phyloP scores from a whole-genome alignment of 257 asterid genomes.

The Lithospermum erythrorhizon region DNA sequence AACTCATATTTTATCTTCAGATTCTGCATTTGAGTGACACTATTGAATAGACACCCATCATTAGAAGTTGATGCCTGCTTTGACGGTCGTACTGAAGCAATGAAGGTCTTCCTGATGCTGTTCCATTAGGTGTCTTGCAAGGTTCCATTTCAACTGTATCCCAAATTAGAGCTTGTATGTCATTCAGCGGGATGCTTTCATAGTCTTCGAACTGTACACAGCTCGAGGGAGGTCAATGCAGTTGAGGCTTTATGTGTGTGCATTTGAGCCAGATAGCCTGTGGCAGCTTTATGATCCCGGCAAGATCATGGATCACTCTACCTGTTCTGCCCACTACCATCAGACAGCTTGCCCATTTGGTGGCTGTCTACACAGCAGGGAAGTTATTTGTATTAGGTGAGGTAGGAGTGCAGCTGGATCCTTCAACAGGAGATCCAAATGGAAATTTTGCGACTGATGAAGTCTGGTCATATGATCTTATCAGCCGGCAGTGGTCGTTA shows the following conservation, averaged over 20 bases:
- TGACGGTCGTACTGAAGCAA: constrained; percentile 63
- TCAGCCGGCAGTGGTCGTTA: constrained; percentile 47
- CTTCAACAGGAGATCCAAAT: constrained; percentile 85
- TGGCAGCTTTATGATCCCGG: constrained; percentile 90
- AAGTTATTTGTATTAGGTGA: constrained; percentile 86
- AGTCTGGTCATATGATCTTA: constrained; percentile 87
- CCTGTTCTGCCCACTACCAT: constrained; percentile 79
- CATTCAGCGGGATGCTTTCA: constrained; percentile 70
- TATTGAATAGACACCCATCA: constrained; percentile 13
- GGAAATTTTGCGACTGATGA: constrained; percentile 89
- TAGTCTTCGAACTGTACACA: constrained; percentile 66
- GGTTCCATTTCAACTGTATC: constrained; percentile 79
- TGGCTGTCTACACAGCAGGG: constrained; percentile 74
- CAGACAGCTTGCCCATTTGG: constrained; percentile 88
- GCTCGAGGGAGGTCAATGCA: constrained; percentile 76
- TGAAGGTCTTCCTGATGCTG: constrained; percentile 98
- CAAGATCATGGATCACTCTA: constrained; percentile 85
- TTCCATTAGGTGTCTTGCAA: constrained; percentile 84
- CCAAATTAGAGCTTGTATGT: constrained; percentile 69
- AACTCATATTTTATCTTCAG: too few relatives aligned
- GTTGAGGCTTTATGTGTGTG: constrained; percentile 74
- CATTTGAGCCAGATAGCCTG: constrained; percentile 86
- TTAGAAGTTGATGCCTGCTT: constrained; percentile 19
- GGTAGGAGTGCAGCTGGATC: constrained; percentile 98
- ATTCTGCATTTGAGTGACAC: constrained; percentile 9